A percentile compares a stretch with the other conserved stretches of the same genome.
Conservation (phyloP, 179 eudicot genomes). For the Carnegiea gigantea region DNA sequence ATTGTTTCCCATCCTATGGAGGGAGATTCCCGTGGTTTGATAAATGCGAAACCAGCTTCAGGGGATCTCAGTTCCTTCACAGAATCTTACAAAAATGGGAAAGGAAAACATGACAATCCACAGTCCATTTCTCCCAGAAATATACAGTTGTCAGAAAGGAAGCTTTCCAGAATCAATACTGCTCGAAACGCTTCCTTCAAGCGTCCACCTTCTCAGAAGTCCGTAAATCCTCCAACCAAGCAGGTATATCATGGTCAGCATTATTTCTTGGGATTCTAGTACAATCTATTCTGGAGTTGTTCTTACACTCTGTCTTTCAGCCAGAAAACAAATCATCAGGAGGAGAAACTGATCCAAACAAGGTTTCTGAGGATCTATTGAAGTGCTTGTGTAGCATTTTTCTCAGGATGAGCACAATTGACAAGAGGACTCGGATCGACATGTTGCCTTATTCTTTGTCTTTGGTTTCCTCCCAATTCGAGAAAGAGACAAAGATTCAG, state of each 20-base stretch:
- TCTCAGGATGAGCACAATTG: constrained; percentile 51
- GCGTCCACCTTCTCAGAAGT: constrained; percentile 36
- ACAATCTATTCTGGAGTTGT: not conserved
- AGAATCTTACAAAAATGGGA: constrained; percentile 25
- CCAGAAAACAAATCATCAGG: constrained; percentile 37
- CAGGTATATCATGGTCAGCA: constrained; percentile 35
- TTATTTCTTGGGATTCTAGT: not conserved
- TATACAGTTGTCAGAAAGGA: constrained; percentile 27
- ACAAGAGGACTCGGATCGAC: constrained; percentile 33
- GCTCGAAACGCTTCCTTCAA: constrained; percentile 42
- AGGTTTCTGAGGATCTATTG: constrained; percentile 70
- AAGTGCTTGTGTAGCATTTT: constrained; percentile 68
- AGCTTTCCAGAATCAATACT: constrained; percentile 26
- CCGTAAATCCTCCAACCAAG: constrained; percentile 32
- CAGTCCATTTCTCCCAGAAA: constrained; percentile 26
- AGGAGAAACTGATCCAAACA: constrained; percentile 63
- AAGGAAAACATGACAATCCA: constrained; percentile 42
- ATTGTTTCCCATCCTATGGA: not conserved
- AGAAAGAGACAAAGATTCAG: constrained; percentile 33
- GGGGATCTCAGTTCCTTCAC: constrained; percentile 5
- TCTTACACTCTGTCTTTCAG: constrained; percentile 36
- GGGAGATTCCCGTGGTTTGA: constrained; percentile 5
- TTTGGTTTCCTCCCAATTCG: constrained; percentile 27
- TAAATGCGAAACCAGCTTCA: constrained; percentile 17
- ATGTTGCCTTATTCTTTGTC: constrained; percentile 38